Evolutionary conservation across 331 rosid species (phyloP).

Genomic region (Erythrophleum ivorense): DNA sequence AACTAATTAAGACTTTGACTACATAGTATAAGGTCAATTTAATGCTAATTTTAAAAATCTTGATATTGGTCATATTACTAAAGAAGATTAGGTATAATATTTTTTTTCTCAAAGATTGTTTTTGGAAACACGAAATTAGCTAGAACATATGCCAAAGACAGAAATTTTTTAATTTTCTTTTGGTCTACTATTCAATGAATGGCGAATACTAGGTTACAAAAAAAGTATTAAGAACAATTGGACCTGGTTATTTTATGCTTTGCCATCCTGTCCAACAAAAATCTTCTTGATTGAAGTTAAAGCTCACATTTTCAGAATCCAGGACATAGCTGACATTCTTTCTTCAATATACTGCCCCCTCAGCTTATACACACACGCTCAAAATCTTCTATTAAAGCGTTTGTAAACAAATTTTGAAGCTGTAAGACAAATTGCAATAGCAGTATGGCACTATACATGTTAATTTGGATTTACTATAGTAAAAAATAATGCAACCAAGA

Average conservation of each 20-base stretch:
- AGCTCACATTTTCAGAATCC: not conserved
- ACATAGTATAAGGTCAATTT: not conserved
- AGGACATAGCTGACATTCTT: not conserved
- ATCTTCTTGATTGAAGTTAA: not conserved
- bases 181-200: not conserved
- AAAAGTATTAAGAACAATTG: not conserved
- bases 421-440: not conserved
- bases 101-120: slow-evolving; percentile 14
- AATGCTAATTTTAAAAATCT: not conserved
- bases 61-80: slow-evolving; percentile 1
- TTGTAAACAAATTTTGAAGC: not conserved
- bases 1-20: not conserved
- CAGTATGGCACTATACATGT: no score
- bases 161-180: not conserved
- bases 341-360: not conserved
- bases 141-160: slow-evolving; percentile 4
- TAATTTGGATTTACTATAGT: no score
- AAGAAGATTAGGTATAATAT: slow-evolving; percentile 6
- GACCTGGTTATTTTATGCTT: not conserved
- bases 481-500: no score
- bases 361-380: not conserved
- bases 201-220: not conserved
- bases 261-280: not conserved
- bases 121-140: slow-evolving; percentile 1
- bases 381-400: not conserved